A percentile compares a stretch with the other conserved stretches of the same genome.
Conservation (phyloP, 768 basidiomycete genomes). For the Lentinula sp. region DNA sequence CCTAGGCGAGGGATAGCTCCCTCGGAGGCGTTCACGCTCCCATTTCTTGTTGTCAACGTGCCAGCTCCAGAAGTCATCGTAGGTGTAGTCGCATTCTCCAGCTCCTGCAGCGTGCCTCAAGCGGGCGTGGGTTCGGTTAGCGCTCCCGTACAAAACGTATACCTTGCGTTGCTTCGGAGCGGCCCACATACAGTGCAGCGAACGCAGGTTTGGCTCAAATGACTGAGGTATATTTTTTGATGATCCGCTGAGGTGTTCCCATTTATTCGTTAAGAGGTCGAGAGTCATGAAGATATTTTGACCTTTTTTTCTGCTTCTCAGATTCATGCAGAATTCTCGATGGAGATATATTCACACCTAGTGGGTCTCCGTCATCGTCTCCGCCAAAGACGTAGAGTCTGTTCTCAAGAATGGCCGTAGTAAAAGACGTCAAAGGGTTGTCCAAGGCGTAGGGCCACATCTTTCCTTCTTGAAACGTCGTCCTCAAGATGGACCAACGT, state of each 20-base stretch:
- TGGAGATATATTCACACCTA: too few species aligned
- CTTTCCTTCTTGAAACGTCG: too few species aligned
- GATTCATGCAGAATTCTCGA: too few species aligned
- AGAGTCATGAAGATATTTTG: slow-evolving; percentile 17
- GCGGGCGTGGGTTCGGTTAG: slow-evolving; percentile 15
- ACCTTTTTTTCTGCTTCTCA: slow-evolving; percentile 4
- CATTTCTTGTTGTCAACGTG: slow-evolving; percentile 14
- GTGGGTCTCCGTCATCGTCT: too few species aligned
- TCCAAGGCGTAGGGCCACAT: too few species aligned
- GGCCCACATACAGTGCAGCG: slow-evolving; percentile 15
- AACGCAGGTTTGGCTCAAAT: slow-evolving; percentile 14
- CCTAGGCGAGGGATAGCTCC: slow-evolving; percentile 18
- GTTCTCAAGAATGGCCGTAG: too few species aligned
- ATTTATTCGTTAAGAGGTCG: slow-evolving; percentile 14
- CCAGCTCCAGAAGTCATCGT: slow-evolving; percentile 21
- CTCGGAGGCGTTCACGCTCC: slow-evolving; percentile 16
- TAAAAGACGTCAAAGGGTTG: too few species aligned
- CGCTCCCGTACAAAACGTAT: not conserved
- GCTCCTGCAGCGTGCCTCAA: not conserved
- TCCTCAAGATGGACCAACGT: too few species aligned
- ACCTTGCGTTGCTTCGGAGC: not conserved
- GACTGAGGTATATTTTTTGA: not conserved
- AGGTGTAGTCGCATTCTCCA: slow-evolving; percentile 3
- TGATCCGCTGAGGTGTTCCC: slow-evolving; percentile 14
- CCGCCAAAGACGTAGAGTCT: too few species aligned